Conservation (phyloP, 2,329 filamentous ascomycete genomes). For the Aspergillus latus region DNA sequence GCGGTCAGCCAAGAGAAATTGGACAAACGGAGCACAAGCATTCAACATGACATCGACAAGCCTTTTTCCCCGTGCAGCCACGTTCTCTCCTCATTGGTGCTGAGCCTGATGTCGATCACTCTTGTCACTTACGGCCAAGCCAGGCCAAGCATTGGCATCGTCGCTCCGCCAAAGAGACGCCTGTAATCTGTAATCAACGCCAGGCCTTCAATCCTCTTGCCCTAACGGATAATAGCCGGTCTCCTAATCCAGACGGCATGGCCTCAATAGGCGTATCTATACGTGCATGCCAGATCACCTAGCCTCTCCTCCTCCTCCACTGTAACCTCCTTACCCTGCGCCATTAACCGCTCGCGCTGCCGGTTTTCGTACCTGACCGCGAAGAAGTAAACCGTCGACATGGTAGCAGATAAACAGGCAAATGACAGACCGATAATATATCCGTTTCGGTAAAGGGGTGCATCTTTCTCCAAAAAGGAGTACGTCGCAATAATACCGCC, state of each 20-base stretch:
- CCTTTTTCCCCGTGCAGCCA: constrained; percentile 6
- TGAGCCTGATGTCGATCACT: constrained; percentile 1
- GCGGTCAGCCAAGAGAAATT: constrained; percentile 5
- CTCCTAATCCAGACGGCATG: background rate
- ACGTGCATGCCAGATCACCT: constrained; percentile 18
- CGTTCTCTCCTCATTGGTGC: constrained; percentile 6
- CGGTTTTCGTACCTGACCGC: constrained; percentile 15
- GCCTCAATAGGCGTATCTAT: constrained; percentile 20
- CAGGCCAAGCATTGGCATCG: constrained; percentile 10
- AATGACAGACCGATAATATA: constrained; percentile 21
- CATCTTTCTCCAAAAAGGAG: constrained; percentile 19
- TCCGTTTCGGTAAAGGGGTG: constrained; percentile 19
- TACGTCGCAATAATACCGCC: constrained; percentile 22
- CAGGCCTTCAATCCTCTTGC: too few species aligned
- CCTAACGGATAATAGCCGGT: too few species aligned
- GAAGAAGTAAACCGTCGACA: constrained; percentile 10
- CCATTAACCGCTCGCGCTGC: constrained; percentile 10
- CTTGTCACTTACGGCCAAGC: background rate
- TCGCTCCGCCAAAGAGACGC: background rate
- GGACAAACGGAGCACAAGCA: background rate
- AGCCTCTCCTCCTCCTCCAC: constrained; percentile 12
- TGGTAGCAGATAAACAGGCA: constrained; percentile 14
- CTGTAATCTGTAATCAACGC: background rate
- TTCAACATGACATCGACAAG: background rate
- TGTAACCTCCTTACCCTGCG: background rate